Evolutionary conservation across 495 filamentous ascomycete species (phyloP).

Genomic region (Lophiostoma macrostomum): DNA sequence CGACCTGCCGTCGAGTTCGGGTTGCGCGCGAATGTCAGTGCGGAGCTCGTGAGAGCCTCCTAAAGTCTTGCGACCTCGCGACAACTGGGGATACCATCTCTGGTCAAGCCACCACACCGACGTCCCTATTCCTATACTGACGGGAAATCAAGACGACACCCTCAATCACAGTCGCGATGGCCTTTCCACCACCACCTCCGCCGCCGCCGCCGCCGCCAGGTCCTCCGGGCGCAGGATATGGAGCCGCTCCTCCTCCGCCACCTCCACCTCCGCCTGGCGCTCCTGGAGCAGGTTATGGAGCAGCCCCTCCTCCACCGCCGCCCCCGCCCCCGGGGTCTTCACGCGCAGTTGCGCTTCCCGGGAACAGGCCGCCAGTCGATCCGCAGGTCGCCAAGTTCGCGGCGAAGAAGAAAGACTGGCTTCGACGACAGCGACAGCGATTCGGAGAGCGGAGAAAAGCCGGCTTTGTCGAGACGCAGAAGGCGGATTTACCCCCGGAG

Average conservation of each 20-base stretch:
- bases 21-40: not conserved
- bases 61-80: not conserved
- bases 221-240: not conserved
- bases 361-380: conserved; percentile 79
- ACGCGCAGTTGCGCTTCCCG: conserved; percentile 76
- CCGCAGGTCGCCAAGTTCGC: conserved; percentile 91
- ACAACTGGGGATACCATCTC: not conserved
- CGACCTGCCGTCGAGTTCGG: not conserved
- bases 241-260: conserved; percentile 3
- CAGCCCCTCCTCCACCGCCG: conserved; percentile 38
- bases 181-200: conserved; percentile 15
- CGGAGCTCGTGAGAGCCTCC: conserved; percentile 1
- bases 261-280: conserved; percentile 4
- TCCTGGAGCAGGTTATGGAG: not conserved
- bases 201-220: conserved; percentile 7
- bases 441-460: conserved; percentile 97
- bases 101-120: no score
- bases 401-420: conserved; percentile 98
- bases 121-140: no score
- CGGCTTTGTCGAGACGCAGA: conserved; percentile 95
- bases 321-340: conserved; percentile 70
- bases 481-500: conserved; percentile 98
- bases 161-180: no score
- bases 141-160: no score
- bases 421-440: conserved; percentile 84